phyloP scores from a whole-genome alignment of 129 eudicot genomes.

The Helianthus tuberosus region DNA sequence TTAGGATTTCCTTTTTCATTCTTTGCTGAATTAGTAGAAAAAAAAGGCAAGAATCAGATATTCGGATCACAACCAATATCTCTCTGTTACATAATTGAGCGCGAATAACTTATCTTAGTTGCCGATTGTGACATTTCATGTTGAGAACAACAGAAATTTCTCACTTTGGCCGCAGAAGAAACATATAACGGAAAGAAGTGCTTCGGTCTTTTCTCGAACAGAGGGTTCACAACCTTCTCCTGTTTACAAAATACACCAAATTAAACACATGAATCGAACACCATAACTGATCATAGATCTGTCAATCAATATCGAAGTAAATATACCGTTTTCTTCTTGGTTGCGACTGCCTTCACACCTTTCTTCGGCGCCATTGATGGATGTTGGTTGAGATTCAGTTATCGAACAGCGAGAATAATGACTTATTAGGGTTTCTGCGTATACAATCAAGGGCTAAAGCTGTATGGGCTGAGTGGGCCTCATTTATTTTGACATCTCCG shows the following conservation, averaged over 20 bases:
- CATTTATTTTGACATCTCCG: background rate
- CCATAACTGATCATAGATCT: background rate
- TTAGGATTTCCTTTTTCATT: too few relatives aligned
- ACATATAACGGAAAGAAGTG: too few relatives aligned
- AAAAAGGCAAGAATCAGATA: background rate
- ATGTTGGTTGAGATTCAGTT: background rate
- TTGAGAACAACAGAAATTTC: too few relatives aligned
- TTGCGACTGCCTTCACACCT: conserved; percentile 63
- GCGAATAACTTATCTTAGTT: too few relatives aligned
- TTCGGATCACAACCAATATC: too few relatives aligned
- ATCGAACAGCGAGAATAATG: background rate
- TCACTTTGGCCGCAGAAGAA: too few relatives aligned
- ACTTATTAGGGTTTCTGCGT: background rate
- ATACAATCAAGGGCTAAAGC: background rate
- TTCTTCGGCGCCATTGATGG: conserved; percentile 58
- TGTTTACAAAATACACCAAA: background rate
- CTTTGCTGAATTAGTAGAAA: conserved; percentile 46
- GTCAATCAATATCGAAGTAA: background rate
- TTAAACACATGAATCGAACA: background rate
- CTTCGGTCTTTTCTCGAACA: conserved; percentile 79
- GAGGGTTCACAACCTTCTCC: conserved; percentile 67
- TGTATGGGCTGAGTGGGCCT: background rate
- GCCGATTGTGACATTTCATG: too few relatives aligned
- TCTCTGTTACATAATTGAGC: too few relatives aligned
- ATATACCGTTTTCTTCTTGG: conserved; percentile 63